phyloP scores from a whole-genome alignment of 805 yeast genomes.

The Starmerella lactis-condensi region DNA sequence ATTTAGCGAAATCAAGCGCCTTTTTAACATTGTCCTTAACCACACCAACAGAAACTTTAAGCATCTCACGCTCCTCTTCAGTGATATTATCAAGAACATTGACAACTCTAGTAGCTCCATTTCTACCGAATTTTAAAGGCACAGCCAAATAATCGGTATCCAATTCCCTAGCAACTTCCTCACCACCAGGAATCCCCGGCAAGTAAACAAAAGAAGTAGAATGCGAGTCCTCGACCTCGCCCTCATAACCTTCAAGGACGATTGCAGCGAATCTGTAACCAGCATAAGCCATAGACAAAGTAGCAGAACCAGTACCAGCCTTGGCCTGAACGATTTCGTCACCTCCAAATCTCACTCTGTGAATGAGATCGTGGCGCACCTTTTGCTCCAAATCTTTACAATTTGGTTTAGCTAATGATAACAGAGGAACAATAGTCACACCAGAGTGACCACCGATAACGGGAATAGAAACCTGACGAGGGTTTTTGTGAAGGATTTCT shows the following conservation, averaged over 20 bases:
- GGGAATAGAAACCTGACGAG: conserved; percentile 38
- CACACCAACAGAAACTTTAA: conserved; percentile 71
- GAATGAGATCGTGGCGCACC: conserved; percentile 38
- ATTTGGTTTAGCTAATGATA: conserved; percentile 28
- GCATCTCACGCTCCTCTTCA: conserved; percentile 66
- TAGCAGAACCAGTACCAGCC: conserved; percentile 88
- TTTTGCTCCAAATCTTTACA: conserved; percentile 25
- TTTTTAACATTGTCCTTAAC: conserved; percentile 77
- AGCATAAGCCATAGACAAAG: conserved; percentile 89
- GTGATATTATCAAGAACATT: conserved; percentile 47
- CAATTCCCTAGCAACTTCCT: conserved; percentile 50
- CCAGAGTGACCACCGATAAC: conserved; percentile 95
- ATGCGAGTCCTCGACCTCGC: conserved; percentile 24
- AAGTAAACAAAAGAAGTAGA: conserved; percentile 31
- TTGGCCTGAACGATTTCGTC: conserved; percentile 93
- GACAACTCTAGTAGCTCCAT: conserved; percentile 53
- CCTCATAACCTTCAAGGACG: conserved; percentile 27
- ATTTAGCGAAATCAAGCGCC: conserved; percentile 66
- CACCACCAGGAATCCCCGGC: conserved; percentile 27
- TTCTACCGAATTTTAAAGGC: conserved; percentile 51
- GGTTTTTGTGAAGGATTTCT: conserved; percentile 30
- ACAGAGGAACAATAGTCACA: conserved; percentile 77
- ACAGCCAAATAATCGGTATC: conserved; percentile 65
- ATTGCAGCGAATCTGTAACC: conserved; percentile 66
- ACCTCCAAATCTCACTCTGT: conserved; percentile 91